These are phyloP conservation scores for Ophiostoma quercus DNA, from an alignment of 2,329 filamentous ascomycete species.

Conservation along the genomic window DNA sequence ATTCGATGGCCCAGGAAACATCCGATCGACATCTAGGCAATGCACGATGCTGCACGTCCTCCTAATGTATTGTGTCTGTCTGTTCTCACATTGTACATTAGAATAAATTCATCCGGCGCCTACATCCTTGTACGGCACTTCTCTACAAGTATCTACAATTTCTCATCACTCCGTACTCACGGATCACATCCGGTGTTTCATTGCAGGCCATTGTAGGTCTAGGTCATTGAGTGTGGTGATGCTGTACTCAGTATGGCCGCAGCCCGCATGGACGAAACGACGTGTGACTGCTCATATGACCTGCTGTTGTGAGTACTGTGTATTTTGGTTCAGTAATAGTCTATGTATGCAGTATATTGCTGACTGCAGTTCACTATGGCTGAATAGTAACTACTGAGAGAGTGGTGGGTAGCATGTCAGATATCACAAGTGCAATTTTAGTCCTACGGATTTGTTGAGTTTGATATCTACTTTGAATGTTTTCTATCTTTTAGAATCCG, in stretches of 20 bases:
- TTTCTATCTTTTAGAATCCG: too few species aligned
- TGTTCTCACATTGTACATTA: not conserved
- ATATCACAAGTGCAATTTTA: not conserved
- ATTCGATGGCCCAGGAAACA: not conserved
- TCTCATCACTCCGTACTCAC: not conserved
- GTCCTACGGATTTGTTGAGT: too few species aligned
- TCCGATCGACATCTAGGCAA: not conserved
- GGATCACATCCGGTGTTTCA: constrained; percentile 8
- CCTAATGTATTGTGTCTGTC: not conserved
- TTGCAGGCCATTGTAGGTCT: not conserved
- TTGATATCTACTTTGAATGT: too few species aligned
- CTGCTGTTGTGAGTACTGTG: too few species aligned
- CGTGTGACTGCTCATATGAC: constrained; percentile 16
- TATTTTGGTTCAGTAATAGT: not conserved
- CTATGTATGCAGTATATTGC: not conserved
- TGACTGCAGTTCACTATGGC: not conserved
- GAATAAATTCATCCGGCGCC: not conserved
- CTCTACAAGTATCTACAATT: too few species aligned
- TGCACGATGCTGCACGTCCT: constrained; percentile 6
- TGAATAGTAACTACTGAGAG: not conserved
- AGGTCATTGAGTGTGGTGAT: not conserved
- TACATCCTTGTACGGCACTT: not conserved
- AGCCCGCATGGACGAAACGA: not conserved
- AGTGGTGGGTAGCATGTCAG: not conserved
- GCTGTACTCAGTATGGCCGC: not conserved